Percentiles rank a stretch among this genome's conserved stretches.
Conservation (phyloP, 352 stramenopile species). For the Globisporangium takayamanum region DNA sequence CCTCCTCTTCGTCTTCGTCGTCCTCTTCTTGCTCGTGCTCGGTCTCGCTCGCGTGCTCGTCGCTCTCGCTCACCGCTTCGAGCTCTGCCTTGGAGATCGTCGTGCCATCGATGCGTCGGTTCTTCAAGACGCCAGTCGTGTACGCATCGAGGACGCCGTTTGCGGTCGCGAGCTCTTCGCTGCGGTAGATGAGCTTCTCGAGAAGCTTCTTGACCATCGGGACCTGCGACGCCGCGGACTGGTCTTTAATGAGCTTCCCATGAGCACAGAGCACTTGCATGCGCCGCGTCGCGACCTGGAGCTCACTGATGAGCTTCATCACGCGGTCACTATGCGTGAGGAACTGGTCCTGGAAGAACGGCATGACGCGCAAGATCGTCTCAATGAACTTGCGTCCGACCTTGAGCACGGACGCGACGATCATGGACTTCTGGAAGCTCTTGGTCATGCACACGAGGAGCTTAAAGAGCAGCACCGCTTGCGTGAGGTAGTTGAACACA, state of each 20-base stretch:
- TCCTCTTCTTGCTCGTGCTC: conserved; percentile 21
- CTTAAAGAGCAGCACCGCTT: conserved; percentile 54
- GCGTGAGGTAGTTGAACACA: conserved; percentile 44
- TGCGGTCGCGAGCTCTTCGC: conserved; percentile 42
- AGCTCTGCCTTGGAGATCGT: conserved; percentile 44
- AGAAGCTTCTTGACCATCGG: conserved; percentile 61
- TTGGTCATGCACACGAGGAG: conserved; percentile 54
- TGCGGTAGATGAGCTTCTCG: conserved; percentile 50
- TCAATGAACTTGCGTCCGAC: conserved; percentile 45
- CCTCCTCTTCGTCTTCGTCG: conserved; percentile 13
- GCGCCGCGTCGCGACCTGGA: conserved; percentile 51
- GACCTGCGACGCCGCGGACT: conserved; percentile 41
- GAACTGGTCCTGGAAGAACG: conserved; percentile 51
- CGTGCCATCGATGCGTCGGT: conserved; percentile 58
- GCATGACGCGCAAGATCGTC: conserved; percentile 40
- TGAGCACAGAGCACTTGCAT: conserved; percentile 63
- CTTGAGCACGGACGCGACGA: conserved; percentile 51
- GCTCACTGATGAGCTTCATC: conserved; percentile 42
- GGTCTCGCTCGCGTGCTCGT: conserved; percentile 12
- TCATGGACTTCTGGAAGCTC: conserved; percentile 41
- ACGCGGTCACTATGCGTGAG: conserved; percentile 33
- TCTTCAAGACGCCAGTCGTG: conserved; percentile 58
- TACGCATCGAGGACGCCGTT: conserved; percentile 56
- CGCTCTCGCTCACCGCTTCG: conserved; percentile 16
- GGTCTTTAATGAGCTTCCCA: conserved; percentile 53